phyloP scores from a whole-genome alignment of 306 rosid species.

The Quercus cerris region DNA sequence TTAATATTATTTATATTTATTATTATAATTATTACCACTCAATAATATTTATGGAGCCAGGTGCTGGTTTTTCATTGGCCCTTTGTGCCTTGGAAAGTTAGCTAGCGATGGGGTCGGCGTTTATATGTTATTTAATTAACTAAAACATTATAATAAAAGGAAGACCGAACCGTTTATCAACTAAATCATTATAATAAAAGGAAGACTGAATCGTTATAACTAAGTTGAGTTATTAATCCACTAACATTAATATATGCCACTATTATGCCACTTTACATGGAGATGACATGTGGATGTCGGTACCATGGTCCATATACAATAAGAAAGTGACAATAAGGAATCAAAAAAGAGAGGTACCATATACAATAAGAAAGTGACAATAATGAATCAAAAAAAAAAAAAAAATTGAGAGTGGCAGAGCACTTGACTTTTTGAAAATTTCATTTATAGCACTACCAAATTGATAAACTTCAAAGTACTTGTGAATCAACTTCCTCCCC shows the following conservation, averaged over 20 bases:
- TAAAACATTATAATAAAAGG: background rate
- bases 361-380: too few relatives aligned
- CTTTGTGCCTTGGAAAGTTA: too few relatives aligned
- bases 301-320: background rate
- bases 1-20: background rate
- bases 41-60: background rate
- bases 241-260: background rate
- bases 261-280: background rate
- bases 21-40: background rate
- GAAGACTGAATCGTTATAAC: background rate
- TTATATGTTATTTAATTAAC: background rate
- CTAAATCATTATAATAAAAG: background rate
- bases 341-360: too few relatives aligned
- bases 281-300: background rate
- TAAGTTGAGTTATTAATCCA: background rate
- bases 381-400: too few relatives aligned
- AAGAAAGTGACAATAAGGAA: background rate
- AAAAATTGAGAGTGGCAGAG: too few relatives aligned
- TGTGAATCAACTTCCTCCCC: too few relatives aligned
- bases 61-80: background rate
- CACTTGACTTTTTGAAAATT: too few relatives aligned
- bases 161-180: background rate
- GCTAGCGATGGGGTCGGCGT: background rate
- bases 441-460: too few relatives aligned
- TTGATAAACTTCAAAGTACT: too few relatives aligned